These are phyloP conservation scores for Phaffia australis DNA, from an alignment of 768 basidiomycete species.

Conservation along the genomic window DNA sequence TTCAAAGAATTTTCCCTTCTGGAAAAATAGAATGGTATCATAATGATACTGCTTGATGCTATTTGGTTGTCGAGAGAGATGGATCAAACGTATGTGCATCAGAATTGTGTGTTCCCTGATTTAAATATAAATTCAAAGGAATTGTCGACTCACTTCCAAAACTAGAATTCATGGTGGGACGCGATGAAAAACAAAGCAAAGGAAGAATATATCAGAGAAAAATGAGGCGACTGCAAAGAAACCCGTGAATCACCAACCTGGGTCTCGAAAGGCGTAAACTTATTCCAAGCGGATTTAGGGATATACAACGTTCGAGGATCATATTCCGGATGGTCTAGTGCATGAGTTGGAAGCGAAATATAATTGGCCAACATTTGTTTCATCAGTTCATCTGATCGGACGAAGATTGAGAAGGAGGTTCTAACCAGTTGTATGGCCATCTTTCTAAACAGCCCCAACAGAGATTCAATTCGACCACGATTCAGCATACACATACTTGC, in stretches of 20 bases:
- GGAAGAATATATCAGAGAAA: neutral
- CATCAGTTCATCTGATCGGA: neutral
- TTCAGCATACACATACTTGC: slow-evolving; percentile 30
- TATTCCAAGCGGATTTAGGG: slow-evolving; percentile 61
- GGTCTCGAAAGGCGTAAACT: slow-evolving; percentile 90
- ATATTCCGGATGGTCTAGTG: slow-evolving; percentile 53
- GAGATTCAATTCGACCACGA: slow-evolving; percentile 48
- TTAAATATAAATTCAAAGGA: too few relatives aligned
- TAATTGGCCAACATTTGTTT: neutral
- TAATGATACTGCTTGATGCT: slow-evolving; percentile 96
- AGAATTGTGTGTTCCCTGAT: too few relatives aligned
- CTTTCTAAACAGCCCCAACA: slow-evolving; percentile 65
- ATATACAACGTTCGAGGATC: slow-evolving; percentile 81
- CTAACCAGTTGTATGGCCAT: slow-evolving; percentile 58
- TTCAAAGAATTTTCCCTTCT: slow-evolving; percentile 62
- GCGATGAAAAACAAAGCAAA: neutral
- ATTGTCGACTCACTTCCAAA: too few relatives aligned
- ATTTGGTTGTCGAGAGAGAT: slow-evolving; percentile 37
- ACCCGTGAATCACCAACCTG: slow-evolving; percentile 44
- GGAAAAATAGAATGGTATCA: slow-evolving; percentile 68
- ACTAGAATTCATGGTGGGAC: neutral
- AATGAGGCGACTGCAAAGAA: slow-evolving; percentile 21
- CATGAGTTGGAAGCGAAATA: neutral
- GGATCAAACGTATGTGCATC: neutral
- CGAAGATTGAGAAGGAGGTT: neutral